These are phyloP conservation scores for Xylariales sp. DNA, from an alignment of 2,329 filamentous ascomycete genomes.

Conservation along the genomic window DNA sequence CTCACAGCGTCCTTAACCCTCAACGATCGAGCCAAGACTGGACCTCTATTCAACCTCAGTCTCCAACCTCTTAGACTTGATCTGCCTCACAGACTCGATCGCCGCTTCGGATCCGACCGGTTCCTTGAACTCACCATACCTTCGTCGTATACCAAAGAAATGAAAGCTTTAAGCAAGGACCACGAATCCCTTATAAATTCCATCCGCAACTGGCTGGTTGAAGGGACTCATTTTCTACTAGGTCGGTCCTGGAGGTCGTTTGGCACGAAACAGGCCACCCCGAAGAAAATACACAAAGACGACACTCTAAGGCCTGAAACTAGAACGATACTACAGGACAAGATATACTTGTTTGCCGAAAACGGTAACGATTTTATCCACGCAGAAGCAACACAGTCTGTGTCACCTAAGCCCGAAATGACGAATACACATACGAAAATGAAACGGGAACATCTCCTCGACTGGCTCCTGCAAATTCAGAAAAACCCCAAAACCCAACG, in stretches of 20 bases:
- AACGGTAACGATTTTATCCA: constrained; percentile 58
- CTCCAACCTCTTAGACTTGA: constrained; percentile 63
- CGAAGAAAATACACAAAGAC: constrained; percentile 55
- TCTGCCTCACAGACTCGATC: constrained; percentile 61
- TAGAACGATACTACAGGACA: constrained; percentile 53
- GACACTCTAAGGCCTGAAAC: constrained; percentile 47
- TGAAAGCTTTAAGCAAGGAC: constrained; percentile 50
- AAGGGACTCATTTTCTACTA: constrained; percentile 55
- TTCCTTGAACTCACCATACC: constrained; percentile 69
- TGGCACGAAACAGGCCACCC: constrained; percentile 54
- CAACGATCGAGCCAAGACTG: constrained; percentile 48
- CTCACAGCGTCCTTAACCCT: constrained; percentile 58
- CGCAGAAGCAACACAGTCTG: constrained; percentile 45
- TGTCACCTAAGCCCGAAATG: constrained; percentile 44
- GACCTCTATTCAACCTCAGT: constrained; percentile 58
- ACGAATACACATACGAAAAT: constrained; percentile 44
- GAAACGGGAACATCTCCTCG: constrained; percentile 57
- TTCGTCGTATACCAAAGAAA: constrained; percentile 47
- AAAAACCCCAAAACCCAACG: constrained; percentile 57
- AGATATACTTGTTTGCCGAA: constrained; percentile 67
- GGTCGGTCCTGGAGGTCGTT: constrained; percentile 63
- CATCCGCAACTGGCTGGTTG: constrained; percentile 55
- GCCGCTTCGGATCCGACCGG: constrained; percentile 68
- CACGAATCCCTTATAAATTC: constrained; percentile 17
- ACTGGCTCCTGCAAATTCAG: constrained; percentile 63